Percentiles rank a stretch among this genome's conserved stretches.
Conservation (phyloP, 768 basidiomycete genomes). For the Mycena vitilis region DNA sequence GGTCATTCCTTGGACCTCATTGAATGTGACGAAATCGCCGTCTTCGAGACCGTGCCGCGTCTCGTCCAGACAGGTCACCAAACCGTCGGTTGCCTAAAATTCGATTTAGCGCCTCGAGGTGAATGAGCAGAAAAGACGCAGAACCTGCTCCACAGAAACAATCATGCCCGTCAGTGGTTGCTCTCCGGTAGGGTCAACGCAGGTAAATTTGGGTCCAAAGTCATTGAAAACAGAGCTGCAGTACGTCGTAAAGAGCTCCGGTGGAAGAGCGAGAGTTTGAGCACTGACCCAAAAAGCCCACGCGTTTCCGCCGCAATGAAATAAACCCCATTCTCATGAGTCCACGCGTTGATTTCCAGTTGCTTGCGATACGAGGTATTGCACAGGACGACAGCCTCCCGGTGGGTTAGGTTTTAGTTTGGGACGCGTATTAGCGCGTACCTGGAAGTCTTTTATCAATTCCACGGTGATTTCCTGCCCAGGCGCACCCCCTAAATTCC, state of each 20-base stretch:
- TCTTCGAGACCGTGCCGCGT: slow-evolving; percentile 98
- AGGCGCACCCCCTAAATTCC: slow-evolving; percentile 79
- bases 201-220: slow-evolving; percentile 94
- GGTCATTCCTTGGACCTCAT: slow-evolving; percentile 94
- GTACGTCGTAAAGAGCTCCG: slow-evolving; percentile 22
- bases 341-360: slow-evolving; percentile 96
- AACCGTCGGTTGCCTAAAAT: slow-evolving; percentile 81
- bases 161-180: slow-evolving; percentile 95
- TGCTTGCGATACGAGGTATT: slow-evolving; percentile 83
- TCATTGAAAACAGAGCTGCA: slow-evolving; percentile 93
- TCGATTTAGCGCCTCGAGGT: neutral
- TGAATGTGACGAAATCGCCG: slow-evolving; percentile 97
- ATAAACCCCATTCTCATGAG: slow-evolving; percentile 87
- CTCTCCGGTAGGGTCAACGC: slow-evolving; percentile 98
- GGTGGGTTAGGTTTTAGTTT: slow-evolving; percentile 21
- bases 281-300: slow-evolving; percentile 88
- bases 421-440: slow-evolving; percentile 46
- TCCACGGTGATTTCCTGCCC: slow-evolving; percentile 86
- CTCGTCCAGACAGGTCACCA: slow-evolving; percentile 97
- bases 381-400: slow-evolving; percentile 89
- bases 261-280: neutral
- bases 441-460: slow-evolving; percentile 90
- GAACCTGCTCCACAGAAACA: slow-evolving; percentile 89
- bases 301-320: slow-evolving; percentile 93
- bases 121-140: slow-evolving; percentile 18